phyloP scores from a whole-genome alignment of 2,329 filamentous ascomycete species.

The Lasiodiplodia sp. region DNA sequence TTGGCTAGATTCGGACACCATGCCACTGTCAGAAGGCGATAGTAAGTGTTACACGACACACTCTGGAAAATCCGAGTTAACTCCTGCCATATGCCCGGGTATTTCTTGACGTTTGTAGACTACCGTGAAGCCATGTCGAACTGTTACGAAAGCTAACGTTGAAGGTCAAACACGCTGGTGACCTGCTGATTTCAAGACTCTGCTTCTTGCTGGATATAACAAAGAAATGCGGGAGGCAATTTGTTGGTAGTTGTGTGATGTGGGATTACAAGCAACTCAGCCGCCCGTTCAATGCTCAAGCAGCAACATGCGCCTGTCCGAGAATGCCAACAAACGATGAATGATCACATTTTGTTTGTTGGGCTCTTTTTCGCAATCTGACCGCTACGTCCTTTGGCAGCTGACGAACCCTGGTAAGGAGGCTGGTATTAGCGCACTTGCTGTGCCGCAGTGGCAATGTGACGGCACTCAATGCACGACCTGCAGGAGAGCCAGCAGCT shows the following conservation, averaged over 20 bases:
- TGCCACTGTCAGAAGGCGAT: neutral
- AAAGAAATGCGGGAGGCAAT: too few species aligned
- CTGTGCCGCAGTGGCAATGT: slow-evolving; percentile 4
- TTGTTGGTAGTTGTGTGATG: too few species aligned
- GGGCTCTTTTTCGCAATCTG: neutral
- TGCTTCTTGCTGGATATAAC: too few species aligned
- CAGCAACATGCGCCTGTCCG: neutral
- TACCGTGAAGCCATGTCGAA: too few species aligned
- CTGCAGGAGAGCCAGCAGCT: neutral
- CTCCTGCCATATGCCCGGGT: neutral
- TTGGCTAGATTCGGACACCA: neutral
- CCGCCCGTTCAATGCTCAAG: too few species aligned
- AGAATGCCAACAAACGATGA: neutral
- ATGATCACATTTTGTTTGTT: neutral
- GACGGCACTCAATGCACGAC: neutral
- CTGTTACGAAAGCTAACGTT: too few species aligned
- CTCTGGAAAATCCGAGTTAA: neutral
- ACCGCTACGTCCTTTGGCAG: neutral
- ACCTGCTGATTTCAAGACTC: too few species aligned
- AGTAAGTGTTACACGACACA: neutral
- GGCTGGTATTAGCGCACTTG: neutral
- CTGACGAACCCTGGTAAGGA: neutral
- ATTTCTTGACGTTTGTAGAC: too few species aligned
- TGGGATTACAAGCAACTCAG: neutral
- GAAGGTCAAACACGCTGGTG: too few species aligned